These are phyloP conservation scores for Wickerhamomyces bovis DNA, from an alignment of 805 yeast species.

Conservation along the genomic window DNA sequence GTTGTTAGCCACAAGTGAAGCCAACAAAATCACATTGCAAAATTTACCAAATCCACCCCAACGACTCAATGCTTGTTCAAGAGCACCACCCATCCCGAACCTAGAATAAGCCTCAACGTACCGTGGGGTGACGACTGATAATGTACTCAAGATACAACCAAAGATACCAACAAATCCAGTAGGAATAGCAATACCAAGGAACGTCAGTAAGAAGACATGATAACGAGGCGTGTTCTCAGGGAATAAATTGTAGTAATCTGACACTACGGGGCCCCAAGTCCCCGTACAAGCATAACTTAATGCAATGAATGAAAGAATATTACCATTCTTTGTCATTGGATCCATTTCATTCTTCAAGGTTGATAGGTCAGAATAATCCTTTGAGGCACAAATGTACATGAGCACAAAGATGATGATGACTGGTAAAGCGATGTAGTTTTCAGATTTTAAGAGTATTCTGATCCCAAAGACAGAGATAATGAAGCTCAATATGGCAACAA, in stretches of 20 bases:
- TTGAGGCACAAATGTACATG: constrained; percentile 56
- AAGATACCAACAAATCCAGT: constrained; percentile 69
- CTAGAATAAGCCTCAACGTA: constrained; percentile 53
- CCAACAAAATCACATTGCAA: constrained; percentile 58
- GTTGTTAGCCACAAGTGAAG: constrained; percentile 77
- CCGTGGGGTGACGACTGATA: constrained; percentile 48
- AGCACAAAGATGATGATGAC: constrained; percentile 61
- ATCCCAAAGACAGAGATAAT: constrained; percentile 75
- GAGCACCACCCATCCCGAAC: constrained; percentile 71
- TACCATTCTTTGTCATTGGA: constrained; percentile 48
- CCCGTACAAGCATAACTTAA: constrained; percentile 72
- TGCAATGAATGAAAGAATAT: constrained; percentile 66
- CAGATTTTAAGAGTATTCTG: constrained; percentile 60
- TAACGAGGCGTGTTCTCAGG: constrained; percentile 62
- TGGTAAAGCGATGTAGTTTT: constrained; percentile 61
- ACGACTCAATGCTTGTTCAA: constrained; percentile 54
- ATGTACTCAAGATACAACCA: constrained; percentile 63
- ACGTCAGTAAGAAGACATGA: constrained; percentile 54
- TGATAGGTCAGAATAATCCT: constrained; percentile 32
- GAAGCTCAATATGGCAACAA: constrained; percentile 59
- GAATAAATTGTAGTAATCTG: constrained; percentile 77
- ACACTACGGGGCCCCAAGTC: constrained; percentile 85
- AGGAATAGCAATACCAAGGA: constrained; percentile 61
- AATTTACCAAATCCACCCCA: constrained; percentile 80
- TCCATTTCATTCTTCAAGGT: constrained; percentile 29